Evolutionary conservation across 2,329 filamentous ascomycete genomes (phyloP), one percentile per base, ranked within the genome.

Genomic region (Pyrenophora seminiperda): DNA sequence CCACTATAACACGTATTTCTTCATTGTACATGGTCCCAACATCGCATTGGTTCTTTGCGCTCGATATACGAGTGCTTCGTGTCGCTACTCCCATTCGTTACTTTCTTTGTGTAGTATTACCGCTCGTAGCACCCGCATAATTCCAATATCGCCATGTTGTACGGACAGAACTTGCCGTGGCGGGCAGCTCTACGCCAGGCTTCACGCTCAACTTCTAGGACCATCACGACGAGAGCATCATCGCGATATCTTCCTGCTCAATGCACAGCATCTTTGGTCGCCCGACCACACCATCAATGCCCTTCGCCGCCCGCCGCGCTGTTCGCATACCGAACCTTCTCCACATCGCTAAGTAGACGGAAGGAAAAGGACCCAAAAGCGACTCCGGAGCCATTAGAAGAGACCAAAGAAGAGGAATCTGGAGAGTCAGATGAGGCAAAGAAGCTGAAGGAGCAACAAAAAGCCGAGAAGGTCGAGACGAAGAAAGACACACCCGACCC

Each of bases 111-210:
- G 41, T 46, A 47, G 31, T 47, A 41, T 31, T 47, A 15, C 24
- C 31, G 50, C 46, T 42, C 34, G 45, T 31, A 50, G 43, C 51
- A 49, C 39, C 37, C 30, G 29, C 43, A 42, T 27, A 48, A 37
- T 30, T 14, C 31, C 15, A n/a, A 18, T 2, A 40, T 18, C 58
- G 54, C 33, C 50, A 88, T 87, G 85, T 78, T 85, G 71, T 83
- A 84, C 76, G 80, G 82, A 66, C 83, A 84, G 73, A 82, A 81
- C 61, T 74, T 86, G 67, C 82, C 83, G 75, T 88, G 84, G 85
- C 82, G 84, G 77, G 76, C 78, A 73, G 83, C 82, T 63, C 77
- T 83, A 66, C 79, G 77, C 59, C 76, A 77, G 62, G 76, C 78
- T 52, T 75, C 76, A 63, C 76, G 75, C 46, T 71, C 72, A 41